Base-by-base conservation (phyloP, 495 filamentous ascomycete species). In the Xylaria telfairii region DNA sequence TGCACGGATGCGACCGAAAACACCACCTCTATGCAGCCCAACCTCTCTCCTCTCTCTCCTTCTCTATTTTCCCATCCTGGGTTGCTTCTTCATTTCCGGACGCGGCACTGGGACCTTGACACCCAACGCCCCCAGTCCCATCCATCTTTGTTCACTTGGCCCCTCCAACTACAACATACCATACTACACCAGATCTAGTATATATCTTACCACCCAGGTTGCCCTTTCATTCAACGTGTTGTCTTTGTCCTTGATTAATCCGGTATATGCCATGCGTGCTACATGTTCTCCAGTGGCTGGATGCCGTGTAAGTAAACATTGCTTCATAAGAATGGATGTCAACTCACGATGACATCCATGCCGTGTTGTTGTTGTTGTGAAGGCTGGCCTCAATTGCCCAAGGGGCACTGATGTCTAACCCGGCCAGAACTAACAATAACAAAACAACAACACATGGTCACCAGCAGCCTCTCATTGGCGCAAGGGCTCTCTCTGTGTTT, bases 361-460 rank as follows among this genome's bases (percentile, higher is more conserved):
- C 41, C 54, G 56, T 63, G 68, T 53, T 61, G 24, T 42, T 62
- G 37, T 61, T 63, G 26, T 65, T 65, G 61, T 24, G 37, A 47
- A 34, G 51, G 39, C 49, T 65, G 68, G 59, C 49, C 61, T 65
- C 61, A 59, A 65, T 64, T 53, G 26, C 59, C 60, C 49, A 54
- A 64, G 60, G 68, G 68, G 59, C 28, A 65, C 49, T 4, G 9
- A 12, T 57, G 61, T 70, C 61, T 57, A 41, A 70, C 44, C 37
- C 17, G 47, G 10, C 63, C 44, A 17, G 62, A 15, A 30, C 21
- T 34, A 65, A 70, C 68, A 64, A 63, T 21, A 70, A 64, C 68
- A 70, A 70, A 69, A 69, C 67, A 69, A 69, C 42, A 70, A 54
- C 56, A 41, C 49, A 70, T 39, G 42, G 41, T 12, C 44, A 24